phyloP scores from a whole-genome alignment of 768 basidiomycete species.

The Rhodotorula sphaerocarpa region DNA sequence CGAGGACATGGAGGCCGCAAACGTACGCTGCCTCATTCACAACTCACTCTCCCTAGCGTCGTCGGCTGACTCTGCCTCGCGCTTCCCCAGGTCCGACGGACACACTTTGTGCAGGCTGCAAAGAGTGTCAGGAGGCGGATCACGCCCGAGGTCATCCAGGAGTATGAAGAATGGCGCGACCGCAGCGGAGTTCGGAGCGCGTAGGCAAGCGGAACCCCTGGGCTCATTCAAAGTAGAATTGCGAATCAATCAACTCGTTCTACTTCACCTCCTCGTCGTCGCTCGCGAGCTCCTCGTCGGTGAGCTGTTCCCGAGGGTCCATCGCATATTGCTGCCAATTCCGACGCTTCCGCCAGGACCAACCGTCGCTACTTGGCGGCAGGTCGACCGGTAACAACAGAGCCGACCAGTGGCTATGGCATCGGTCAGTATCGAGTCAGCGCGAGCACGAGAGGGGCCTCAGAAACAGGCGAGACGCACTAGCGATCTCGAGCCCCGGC shows the following conservation, averaged over 20 bases:
- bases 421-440: not conserved
- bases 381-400: constrained; percentile 74
- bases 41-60: not conserved
- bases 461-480: constrained; percentile 44
- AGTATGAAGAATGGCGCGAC: constrained; percentile 65
- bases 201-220: too few species aligned
- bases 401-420: constrained; percentile 59
- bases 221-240: not conserved
- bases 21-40: constrained; percentile 51
- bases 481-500: constrained; percentile 62
- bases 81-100: constrained; percentile 58
- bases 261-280: constrained; percentile 11
- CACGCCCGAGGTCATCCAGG: constrained; percentile 65
- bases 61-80: not conserved
- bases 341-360: constrained; percentile 62
- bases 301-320: constrained; percentile 71
- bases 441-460: too few species aligned
- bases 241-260: not conserved
- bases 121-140: constrained; percentile 67
- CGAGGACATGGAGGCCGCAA: constrained; percentile 64
- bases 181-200: constrained; percentile 33
- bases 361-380: constrained; percentile 75
- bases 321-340: constrained; percentile 57
- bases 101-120: constrained; percentile 68
- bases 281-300: constrained; percentile 57